Evolutionary conservation across 192 early-diverging fungal species (phyloP).

Genomic region (Linnemannia exigua): DNA sequence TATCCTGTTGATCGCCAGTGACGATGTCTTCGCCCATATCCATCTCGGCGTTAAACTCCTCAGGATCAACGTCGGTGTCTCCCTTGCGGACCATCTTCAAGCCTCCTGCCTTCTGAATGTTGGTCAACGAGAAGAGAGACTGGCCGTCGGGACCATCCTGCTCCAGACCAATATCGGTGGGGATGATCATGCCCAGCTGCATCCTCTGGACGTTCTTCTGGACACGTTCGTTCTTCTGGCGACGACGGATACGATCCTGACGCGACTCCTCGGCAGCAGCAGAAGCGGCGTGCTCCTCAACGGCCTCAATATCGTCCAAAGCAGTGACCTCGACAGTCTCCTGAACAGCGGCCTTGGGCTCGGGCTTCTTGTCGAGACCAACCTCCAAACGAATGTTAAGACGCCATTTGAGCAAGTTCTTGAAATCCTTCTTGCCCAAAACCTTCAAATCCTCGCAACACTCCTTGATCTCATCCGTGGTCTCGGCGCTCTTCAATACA

Average conservation of each 20-base stretch:
- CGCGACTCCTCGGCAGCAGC: conserved; percentile 52
- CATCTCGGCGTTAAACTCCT: conserved; percentile 55
- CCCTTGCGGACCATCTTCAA: conserved; percentile 68
- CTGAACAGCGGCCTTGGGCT: conserved; percentile 59
- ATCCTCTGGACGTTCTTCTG: conserved; percentile 79
- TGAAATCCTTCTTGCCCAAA: conserved; percentile 95
- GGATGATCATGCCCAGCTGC: conserved; percentile 86
- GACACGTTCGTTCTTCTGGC: conserved; percentile 77
- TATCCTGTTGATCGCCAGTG: conserved; percentile 49
- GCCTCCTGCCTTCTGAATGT: conserved; percentile 65
- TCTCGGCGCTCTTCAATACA: conserved; percentile 64
- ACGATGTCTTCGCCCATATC: conserved; percentile 63
- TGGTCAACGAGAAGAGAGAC: conserved; percentile 69
- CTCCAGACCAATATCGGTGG: conserved; percentile 82
- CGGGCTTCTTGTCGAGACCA: conserved; percentile 65
- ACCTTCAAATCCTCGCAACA: conserved; percentile 92
- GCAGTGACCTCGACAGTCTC: conserved; percentile 56
- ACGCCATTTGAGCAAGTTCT: conserved; percentile 91
- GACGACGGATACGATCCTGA: conserved; percentile 63
- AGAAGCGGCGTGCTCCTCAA: conserved; percentile 62
- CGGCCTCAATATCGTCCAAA: conserved; percentile 70
- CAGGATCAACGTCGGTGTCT: conserved; percentile 63
- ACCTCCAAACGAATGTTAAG: conserved; percentile 75
- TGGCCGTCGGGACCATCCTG: conserved; percentile 66
- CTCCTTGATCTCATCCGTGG: conserved; percentile 85